These are phyloP conservation scores for Ballota nigra DNA, from an alignment of 257 asterid genomes.

Conservation along the genomic window DNA sequence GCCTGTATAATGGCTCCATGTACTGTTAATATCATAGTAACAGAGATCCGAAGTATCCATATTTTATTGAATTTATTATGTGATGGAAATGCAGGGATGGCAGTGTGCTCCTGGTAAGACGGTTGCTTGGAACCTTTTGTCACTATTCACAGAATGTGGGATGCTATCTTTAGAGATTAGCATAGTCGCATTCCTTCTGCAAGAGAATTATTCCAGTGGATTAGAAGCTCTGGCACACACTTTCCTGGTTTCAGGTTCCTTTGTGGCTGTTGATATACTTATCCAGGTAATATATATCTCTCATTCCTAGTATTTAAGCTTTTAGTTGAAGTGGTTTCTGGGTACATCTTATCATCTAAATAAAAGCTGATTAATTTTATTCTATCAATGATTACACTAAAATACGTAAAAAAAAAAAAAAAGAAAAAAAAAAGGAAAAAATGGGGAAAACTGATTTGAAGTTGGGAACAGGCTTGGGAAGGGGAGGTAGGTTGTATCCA, in stretches of 20 bases:
- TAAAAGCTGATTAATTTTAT: background rate
- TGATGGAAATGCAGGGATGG: slow-evolving; percentile 62
- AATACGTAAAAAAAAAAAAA: no score
- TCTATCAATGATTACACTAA: background rate
- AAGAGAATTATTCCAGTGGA: slow-evolving; percentile 77
- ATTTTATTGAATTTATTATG: background rate
- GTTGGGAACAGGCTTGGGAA: slow-evolving; percentile 3
- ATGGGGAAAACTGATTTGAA: background rate
- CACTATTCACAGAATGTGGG: slow-evolving; percentile 63
- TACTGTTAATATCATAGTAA: background rate
- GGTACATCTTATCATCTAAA: background rate
- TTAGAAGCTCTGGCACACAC: slow-evolving; percentile 81
- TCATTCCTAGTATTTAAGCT: background rate
- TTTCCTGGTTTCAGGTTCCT: slow-evolving; percentile 68
- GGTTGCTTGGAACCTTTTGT: slow-evolving; percentile 72
- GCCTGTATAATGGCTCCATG: background rate
- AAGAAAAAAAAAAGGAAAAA: no score
- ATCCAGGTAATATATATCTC: slow-evolving; percentile 58
- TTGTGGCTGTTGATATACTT: slow-evolving; percentile 71
- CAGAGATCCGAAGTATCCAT: background rate
- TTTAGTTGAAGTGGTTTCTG: background rate
- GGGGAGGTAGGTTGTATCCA: no score
- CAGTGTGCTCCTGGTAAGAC: slow-evolving; percentile 72
- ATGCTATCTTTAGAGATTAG: slow-evolving; percentile 78
- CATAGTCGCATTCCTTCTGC: slow-evolving; percentile 77